Evolutionary conservation across 768 basidiomycete genomes (phyloP).

Genomic region (Naganishia onofrii): DNA sequence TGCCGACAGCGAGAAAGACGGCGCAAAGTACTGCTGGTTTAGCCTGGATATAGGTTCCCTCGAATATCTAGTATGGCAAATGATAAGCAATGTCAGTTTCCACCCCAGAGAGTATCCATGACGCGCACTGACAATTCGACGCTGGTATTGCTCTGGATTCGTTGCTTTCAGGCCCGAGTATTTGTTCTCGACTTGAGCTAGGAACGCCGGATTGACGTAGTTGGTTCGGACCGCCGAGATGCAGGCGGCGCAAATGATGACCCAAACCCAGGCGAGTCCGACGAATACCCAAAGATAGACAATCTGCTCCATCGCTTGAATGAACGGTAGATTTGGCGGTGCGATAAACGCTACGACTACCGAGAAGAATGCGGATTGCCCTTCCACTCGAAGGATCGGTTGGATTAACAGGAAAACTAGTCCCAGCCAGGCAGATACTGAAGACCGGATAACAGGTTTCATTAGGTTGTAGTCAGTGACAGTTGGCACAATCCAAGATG

Average conservation of each 20-base stretch:
- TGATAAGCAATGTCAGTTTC: not conserved
- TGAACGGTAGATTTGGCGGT: slow-evolving; percentile 43
- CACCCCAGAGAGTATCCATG: not conserved
- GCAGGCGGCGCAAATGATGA: slow-evolving; percentile 44
- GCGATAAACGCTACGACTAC: slow-evolving; percentile 43
- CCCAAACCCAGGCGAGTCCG: slow-evolving; percentile 47
- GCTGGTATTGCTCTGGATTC: slow-evolving; percentile 19
- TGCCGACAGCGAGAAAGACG: slow-evolving; percentile 43
- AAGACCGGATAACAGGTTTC: slow-evolving; percentile 46
- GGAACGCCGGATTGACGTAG: slow-evolving; percentile 35
- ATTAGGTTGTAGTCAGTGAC: slow-evolving; percentile 35
- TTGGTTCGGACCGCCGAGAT: slow-evolving; percentile 35
- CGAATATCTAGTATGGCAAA: slow-evolving; percentile 37
- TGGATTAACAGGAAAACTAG: slow-evolving; percentile 42
- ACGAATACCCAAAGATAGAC: slow-evolving; percentile 46
- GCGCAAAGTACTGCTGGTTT: slow-evolving; percentile 41
- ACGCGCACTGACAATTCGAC: slow-evolving; percentile 26
- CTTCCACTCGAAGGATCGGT: slow-evolving; percentile 37
- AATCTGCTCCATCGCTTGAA: slow-evolving; percentile 45
- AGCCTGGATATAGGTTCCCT: slow-evolving; percentile 48
- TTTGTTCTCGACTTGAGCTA: slow-evolving; percentile 29
- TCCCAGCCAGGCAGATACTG: slow-evolving; percentile 47
- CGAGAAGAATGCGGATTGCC: slow-evolving; percentile 39
- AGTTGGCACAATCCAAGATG: slow-evolving; percentile 39
- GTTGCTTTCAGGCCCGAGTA: slow-evolving; percentile 29